Evolutionary conservation across 1,284 basidiomycete species (phyloP).

Genomic region (Xerocomus minutiporus): DNA sequence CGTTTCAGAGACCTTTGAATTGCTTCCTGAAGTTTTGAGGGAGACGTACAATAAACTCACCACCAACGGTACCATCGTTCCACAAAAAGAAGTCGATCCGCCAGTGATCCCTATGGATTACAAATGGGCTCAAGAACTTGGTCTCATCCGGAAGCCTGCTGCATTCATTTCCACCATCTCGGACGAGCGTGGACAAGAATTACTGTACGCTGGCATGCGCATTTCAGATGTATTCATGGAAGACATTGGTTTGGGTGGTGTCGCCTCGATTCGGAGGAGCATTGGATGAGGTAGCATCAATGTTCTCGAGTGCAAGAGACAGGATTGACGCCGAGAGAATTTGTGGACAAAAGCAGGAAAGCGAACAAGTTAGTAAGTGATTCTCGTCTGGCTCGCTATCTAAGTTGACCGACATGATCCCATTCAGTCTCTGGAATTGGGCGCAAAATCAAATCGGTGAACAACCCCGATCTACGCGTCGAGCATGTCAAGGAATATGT

Average conservation of each 20-base stretch:
- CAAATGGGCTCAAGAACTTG: conserved; percentile 99
- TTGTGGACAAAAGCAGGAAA: conserved; percentile 39
- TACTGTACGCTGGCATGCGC: conserved; percentile 98
- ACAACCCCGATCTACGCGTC: conserved; percentile 95
- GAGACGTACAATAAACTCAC: conserved; percentile 87
- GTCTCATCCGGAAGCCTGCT: conserved; percentile 96
- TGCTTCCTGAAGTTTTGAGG: conserved; percentile 80
- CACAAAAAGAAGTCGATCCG: conserved; percentile 80
- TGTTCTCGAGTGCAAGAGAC: conserved; percentile 91
- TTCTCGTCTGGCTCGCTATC: too few species aligned
- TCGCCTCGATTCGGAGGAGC: conserved; percentile 98
- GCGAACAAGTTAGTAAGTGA: too few species aligned
- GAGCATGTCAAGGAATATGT: conserved; percentile 98
- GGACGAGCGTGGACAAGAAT: conserved; percentile 97
- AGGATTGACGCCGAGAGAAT: conserved; percentile 93
- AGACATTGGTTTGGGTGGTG: conserved; percentile 95
- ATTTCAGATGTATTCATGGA: conserved; percentile 99
- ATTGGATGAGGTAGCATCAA: conserved; percentile 94
- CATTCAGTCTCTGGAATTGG: conserved; percentile 89
- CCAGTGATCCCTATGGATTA: conserved; percentile 99
- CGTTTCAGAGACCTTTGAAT: conserved; percentile 97
- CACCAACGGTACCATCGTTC: conserved; percentile 61
- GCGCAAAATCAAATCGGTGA: conserved; percentile 99
- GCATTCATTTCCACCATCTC: conserved; percentile 99
- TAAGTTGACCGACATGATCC: too few species aligned